Evolutionary conservation across 1,139 yeast species (phyloP).

Genomic region (Meyerozyma athensensis): DNA sequence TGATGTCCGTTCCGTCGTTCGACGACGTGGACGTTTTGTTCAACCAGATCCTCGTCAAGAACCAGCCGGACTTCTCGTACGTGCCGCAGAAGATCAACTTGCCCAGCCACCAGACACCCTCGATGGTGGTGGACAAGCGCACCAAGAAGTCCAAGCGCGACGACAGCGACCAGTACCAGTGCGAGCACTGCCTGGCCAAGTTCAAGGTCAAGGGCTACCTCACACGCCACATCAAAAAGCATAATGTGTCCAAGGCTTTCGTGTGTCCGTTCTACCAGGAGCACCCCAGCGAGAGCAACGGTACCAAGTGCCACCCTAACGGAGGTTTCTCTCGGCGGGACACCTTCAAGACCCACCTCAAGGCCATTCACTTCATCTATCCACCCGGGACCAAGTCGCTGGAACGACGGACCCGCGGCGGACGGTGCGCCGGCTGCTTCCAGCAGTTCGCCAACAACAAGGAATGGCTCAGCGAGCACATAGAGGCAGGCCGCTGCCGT

Average conservation of each 20-base stretch:
- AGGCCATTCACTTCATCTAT: slow-evolving; percentile 53
- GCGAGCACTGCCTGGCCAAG: slow-evolving; percentile 42
- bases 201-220: slow-evolving; percentile 55
- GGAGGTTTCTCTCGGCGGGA: slow-evolving; percentile 59
- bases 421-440: slow-evolving; percentile 57
- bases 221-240: slow-evolving; percentile 54
- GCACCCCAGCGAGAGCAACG: slow-evolving; percentile 17
- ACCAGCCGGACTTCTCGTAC: not conserved
- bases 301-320: slow-evolving; percentile 53
- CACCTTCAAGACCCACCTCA: slow-evolving; percentile 54
- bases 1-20: not conserved
- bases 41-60: slow-evolving; percentile 2
- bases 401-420: slow-evolving; percentile 40
- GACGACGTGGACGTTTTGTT: slow-evolving; percentile 3
- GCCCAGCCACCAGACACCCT: not conserved
- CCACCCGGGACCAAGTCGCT: slow-evolving; percentile 53
- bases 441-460: slow-evolving; percentile 42
- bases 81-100: slow-evolving; percentile 1
- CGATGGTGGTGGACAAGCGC: not conserved
- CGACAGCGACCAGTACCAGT: slow-evolving; percentile 20
- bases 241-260: slow-evolving; percentile 46
- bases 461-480: slow-evolving; percentile 49
- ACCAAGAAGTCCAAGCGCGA: slow-evolving; percentile 4
- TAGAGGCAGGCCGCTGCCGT: slow-evolving; percentile 42
- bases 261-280: slow-evolving; percentile 50